phyloP scores from a whole-genome alignment of 768 basidiomycete genomes.

The Tylopilus plumbeoviolaceoides region DNA sequence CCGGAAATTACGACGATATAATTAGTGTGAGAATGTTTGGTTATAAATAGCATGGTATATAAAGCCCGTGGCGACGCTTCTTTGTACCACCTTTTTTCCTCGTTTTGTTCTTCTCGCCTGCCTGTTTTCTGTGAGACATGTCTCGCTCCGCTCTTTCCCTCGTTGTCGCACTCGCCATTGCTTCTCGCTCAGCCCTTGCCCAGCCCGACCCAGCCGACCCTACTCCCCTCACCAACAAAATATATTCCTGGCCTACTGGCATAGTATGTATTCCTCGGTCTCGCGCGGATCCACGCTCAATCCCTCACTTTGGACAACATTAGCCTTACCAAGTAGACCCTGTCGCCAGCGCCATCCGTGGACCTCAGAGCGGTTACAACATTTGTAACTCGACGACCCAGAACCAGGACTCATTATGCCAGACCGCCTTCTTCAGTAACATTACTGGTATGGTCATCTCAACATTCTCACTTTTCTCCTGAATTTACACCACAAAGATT shows the following conservation, averaged over 20 bases:
- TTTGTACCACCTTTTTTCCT: neutral
- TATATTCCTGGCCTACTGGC: constrained; percentile 39
- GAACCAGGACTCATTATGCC: constrained; percentile 58
- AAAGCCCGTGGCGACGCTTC: neutral
- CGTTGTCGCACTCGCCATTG: constrained; percentile 29
- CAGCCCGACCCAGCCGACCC: constrained; percentile 41
- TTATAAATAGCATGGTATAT: constrained; percentile 14
- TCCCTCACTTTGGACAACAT: neutral
- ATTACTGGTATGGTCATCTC: constrained; percentile 31
- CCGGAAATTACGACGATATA: neutral
- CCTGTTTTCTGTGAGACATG: constrained; percentile 33
- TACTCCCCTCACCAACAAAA: constrained; percentile 44
- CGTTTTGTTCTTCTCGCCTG: neutral
- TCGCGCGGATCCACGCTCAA: neutral
- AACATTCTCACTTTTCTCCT: constrained; percentile 4
- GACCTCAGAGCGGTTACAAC: constrained; percentile 62
- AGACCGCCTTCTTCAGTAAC: constrained; percentile 63
- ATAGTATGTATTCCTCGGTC: constrained; percentile 31
- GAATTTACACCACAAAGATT: constrained; percentile 46
- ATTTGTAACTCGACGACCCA: constrained; percentile 66
- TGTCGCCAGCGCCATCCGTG: constrained; percentile 43
- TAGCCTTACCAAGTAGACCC: constrained; percentile 53
- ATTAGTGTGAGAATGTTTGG: neutral
- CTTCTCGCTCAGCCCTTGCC: constrained; percentile 27
- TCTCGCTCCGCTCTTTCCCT: constrained; percentile 46